These are phyloP conservation scores for Cladosporium sp. DNA, from an alignment of 2,329 filamentous ascomycete genomes.

Conservation along the genomic window DNA sequence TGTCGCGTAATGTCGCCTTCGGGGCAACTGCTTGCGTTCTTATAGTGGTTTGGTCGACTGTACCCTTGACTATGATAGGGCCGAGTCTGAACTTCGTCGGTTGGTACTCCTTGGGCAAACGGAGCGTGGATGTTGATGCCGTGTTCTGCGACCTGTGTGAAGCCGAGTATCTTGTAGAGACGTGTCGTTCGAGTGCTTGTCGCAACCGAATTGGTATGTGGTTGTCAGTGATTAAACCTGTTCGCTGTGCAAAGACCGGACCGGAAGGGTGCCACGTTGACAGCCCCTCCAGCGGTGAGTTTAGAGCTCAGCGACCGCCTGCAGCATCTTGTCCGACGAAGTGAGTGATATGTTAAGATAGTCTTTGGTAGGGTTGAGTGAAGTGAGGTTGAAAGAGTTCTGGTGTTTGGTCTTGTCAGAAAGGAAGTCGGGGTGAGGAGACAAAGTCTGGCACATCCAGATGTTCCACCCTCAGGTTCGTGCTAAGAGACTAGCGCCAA, in stretches of 20 bases:
- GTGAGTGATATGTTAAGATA: slow-evolving; percentile 5
- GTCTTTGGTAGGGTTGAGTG: neutral
- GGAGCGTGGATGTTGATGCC: slow-evolving; percentile 1
- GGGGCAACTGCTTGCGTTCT: slow-evolving; percentile 18
- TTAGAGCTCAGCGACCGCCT: slow-evolving; percentile 21
- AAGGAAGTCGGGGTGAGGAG: neutral
- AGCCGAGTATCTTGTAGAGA: neutral
- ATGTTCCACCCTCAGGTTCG: neutral
- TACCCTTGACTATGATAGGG: slow-evolving; percentile 18
- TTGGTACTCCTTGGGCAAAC: slow-evolving; percentile 12
- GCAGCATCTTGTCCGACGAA: slow-evolving; percentile 22
- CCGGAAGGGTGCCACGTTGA: slow-evolving; percentile 19
- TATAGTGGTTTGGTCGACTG: slow-evolving; percentile 13
- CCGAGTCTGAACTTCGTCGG: slow-evolving; percentile 17
- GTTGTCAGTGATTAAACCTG: slow-evolving; percentile 21
- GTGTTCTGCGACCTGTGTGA: neutral
- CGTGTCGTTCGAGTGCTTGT: slow-evolving; percentile 16
- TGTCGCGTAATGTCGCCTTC: slow-evolving; percentile 21
- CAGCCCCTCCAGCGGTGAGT: slow-evolving; percentile 21
- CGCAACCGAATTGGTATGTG: slow-evolving; percentile 17
- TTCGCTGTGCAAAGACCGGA: slow-evolving; percentile 20
- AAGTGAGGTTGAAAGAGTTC: neutral
- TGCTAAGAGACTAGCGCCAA: neutral
- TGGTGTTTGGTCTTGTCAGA: neutral
- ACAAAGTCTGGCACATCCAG: neutral